A percentile compares a stretch with the other conserved stretches of the same genome.
Conservation (phyloP, 441 rosid species). For the Adansonia rubrostipa region DNA sequence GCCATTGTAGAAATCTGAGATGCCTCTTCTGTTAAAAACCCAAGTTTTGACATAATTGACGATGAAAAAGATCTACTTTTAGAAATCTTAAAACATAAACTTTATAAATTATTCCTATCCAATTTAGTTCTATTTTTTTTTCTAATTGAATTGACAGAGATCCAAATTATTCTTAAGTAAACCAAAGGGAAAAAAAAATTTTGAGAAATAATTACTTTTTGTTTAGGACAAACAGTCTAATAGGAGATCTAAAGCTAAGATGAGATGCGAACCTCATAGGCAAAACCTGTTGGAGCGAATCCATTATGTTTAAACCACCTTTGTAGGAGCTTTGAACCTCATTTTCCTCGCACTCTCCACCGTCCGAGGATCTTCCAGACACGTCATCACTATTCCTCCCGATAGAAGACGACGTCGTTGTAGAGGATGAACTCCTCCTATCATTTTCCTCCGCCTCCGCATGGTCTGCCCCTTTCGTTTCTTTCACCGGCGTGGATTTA, state of each 20-base stretch:
- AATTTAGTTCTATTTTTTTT: neutral
- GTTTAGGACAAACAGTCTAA: too few species aligned
- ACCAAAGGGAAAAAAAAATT: too few species aligned
- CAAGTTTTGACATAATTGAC: neutral
- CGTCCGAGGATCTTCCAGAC: slow-evolving; percentile 45
- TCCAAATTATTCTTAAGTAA: neutral
- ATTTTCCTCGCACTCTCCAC: slow-evolving; percentile 46
- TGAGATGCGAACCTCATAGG: slow-evolving; percentile 58
- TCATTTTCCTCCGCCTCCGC: slow-evolving; percentile 32
- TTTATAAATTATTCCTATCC: neutral
- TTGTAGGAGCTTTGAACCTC: slow-evolving; percentile 73
- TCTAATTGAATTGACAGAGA: neutral
- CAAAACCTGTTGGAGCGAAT: slow-evolving; percentile 68
- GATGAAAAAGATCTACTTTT: too few species aligned
- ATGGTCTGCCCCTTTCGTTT: neutral
- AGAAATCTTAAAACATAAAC: neutral
- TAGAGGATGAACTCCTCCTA: slow-evolving; percentile 40
- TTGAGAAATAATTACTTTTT: too few species aligned
- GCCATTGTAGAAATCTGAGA: slow-evolving; percentile 77
- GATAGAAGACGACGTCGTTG: slow-evolving; percentile 41
- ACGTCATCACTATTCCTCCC: slow-evolving; percentile 34
- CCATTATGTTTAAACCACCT: slow-evolving; percentile 61
- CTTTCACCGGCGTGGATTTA: slow-evolving; percentile 10
- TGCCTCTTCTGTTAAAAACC: slow-evolving; percentile 60
- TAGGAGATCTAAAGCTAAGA: neutral